Evolutionary conservation across 148 eudicot genomes (phyloP).

Genomic region (Polygonum maritimum): DNA sequence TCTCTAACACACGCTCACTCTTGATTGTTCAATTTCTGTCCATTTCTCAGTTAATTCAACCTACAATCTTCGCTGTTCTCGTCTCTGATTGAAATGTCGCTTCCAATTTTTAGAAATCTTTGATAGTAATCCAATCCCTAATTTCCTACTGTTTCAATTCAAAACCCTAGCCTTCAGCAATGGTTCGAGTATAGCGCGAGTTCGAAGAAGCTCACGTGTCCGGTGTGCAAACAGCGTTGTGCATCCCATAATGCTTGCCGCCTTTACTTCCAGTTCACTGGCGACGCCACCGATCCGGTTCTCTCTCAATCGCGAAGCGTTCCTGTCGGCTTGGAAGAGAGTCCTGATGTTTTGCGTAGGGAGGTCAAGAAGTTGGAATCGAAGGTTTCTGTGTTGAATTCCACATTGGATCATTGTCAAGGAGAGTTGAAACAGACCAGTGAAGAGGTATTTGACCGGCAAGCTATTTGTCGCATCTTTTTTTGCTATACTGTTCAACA

Average conservation of each 20-base stretch:
- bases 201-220: constrained; percentile 67
- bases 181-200: constrained; percentile 83
- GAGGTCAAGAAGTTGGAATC: constrained; percentile 61
- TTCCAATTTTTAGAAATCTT: background rate
- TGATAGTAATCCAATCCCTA: background rate
- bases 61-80: background rate
- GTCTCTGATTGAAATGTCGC: background rate
- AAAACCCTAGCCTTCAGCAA: constrained; percentile 73
- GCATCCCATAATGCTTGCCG: constrained; percentile 45
- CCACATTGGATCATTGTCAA: constrained; percentile 42
- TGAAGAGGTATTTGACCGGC: constrained; percentile 46
- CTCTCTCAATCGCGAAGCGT: constrained; percentile 35
- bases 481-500: no score
- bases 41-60: background rate
- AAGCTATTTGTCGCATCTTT: no score
- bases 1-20: no score
- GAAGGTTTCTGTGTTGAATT: constrained; percentile 51
- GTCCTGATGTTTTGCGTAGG: constrained; percentile 41
- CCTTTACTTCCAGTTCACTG: constrained; percentile 82
- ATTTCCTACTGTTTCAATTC: background rate
- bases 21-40: background rate
- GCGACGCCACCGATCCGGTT: constrained; percentile 31
- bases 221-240: constrained; percentile 87
- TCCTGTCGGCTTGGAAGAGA: constrained; percentile 17
- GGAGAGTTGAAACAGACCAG: constrained; percentile 34